Evolutionary conservation across 2,329 filamentous ascomycete genomes (phyloP), one percentile per base, ranked within the genome.

Genomic region (Pseudocercospora vitis): DNA sequence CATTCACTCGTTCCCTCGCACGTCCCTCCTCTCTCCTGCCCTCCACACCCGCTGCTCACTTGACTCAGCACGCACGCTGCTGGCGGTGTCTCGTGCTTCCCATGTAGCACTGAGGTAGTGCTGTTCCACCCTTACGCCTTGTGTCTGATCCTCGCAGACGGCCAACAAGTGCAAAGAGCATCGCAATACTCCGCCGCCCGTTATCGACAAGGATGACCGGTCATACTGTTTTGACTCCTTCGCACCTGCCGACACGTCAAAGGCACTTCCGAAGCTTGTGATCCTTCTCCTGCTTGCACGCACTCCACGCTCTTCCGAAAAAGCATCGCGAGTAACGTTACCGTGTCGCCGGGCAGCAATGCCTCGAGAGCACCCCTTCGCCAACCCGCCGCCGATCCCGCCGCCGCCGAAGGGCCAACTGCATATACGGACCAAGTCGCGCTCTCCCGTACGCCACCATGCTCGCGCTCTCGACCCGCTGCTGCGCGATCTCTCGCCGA

Each of bases 401-500:
- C 48, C 40, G n/a, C n/a, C n/a, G n/a, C n/a, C n/a, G n/a, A n/a
- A n/a, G n/a, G n/a, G n/a, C 33, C 52, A 40, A 14, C 33, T 57
- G n/a, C 61, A 65, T 39, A 60, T 61, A 21, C 65, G 58, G 24
- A 63, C 68, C 14, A 44, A 61, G 9, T 67, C 66, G 1, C 62
- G 60, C n/a, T 70, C 68, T 24, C 65, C 66, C 2, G 53, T 57
- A n/a, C 63, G 65, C 7, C 56, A 60, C 28, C 55, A 58, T 44
- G 54, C 58, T 3, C 67, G 64, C 29, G 64, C 65, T 48, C 53
- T 58, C 44, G 70, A 72, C 45, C 63, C 67, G 12, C 75, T 88
- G 31, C 76, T 88, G 53, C 73, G 78, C 55, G 78, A 81, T 63
- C 75, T 89, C 23, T 79, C 81, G 3, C 86, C 86, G 1, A 73